Conservation (phyloP, 768 basidiomycete genomes). For the Mrakia gelida region DNA sequence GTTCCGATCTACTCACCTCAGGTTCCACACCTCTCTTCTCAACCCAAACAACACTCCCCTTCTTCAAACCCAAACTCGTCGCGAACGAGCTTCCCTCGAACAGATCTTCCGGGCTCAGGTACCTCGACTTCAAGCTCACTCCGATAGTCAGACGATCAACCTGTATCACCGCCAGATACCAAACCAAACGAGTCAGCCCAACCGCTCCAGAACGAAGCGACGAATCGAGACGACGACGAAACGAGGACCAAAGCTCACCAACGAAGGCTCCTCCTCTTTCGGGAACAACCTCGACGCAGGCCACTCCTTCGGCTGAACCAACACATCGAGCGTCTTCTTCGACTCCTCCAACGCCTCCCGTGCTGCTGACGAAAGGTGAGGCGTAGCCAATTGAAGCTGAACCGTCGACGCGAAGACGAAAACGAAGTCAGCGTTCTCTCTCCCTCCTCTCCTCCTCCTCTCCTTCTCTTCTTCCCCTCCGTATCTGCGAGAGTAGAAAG, state of each 20-base stretch:
- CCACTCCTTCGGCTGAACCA: neutral
- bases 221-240: neutral
- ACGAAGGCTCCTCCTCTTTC: neutral
- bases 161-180: constrained; percentile 31
- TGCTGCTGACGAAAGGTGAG: neutral
- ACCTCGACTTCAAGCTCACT: neutral
- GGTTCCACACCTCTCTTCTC: constrained; percentile 43
- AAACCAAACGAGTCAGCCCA: neutral
- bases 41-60: constrained; percentile 40
- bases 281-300: neutral
- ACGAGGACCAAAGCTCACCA: neutral
- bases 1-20: constrained; percentile 35
- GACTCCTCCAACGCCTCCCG: neutral
- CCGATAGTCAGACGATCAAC: constrained; percentile 42
- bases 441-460: too few species aligned
- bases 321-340: neutral
- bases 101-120: constrained; percentile 1
- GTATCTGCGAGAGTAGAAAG: neutral
- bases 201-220: neutral
- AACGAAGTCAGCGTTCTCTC: neutral
- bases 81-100: constrained; percentile 1
- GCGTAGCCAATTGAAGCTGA: neutral
- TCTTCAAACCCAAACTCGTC: neutral
- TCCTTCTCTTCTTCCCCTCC: too few species aligned
- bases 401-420: constrained; percentile 31